Base-by-base conservation (phyloP, 441 rosid species). In the Omphalea diandra region DNA sequence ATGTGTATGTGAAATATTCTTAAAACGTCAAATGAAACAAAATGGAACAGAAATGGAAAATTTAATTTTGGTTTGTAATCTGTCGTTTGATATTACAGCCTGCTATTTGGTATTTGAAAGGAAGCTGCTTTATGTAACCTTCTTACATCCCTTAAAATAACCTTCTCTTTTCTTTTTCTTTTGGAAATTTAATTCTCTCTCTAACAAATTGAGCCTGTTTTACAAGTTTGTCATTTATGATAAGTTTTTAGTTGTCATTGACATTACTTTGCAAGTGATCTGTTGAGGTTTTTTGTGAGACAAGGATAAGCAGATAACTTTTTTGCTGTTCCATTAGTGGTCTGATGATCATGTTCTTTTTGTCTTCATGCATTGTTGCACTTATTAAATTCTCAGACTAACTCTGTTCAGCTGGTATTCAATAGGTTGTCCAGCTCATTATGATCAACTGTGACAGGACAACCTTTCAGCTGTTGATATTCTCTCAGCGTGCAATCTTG, bases 391-490 rank as follows among this genome's bases (percentile, higher is more conserved):
- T 60, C 29, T 71, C 32, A 46, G 58, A 64, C 38, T 57, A n/a
- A 5, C 41, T 36, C 56, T 18, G 32, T 46, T 54, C 26, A 44
- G 44, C 68, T 57, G 73, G 32, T 57, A 15, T 32, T 40, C 17
- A 49, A 20, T 11, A 14, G 59, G 29, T 44, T 68, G 29, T 67
- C 14, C 71, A 73, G 75, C 69, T 63, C 53, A 22, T 57, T 71
- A 32, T 72, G 63, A 63, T 70, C 36, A 67, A 53, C 84, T 79
- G 72, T 82, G 73, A 78, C 90, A 94, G 98, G 98, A 94, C 84
- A 94, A 94, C 81, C 97, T 94, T 74, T 94, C 99, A 67, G 97
- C 99, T 3, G 86, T 94, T 53, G 98, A 94, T 76, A 94, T 94
- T 60, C 94, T 94, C 66, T 94, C 99, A 14, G 86, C 98, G 24